These are phyloP conservation scores for Gastrolobium villosum DNA, from an alignment of 306 rosid species.

Conservation along the genomic window DNA sequence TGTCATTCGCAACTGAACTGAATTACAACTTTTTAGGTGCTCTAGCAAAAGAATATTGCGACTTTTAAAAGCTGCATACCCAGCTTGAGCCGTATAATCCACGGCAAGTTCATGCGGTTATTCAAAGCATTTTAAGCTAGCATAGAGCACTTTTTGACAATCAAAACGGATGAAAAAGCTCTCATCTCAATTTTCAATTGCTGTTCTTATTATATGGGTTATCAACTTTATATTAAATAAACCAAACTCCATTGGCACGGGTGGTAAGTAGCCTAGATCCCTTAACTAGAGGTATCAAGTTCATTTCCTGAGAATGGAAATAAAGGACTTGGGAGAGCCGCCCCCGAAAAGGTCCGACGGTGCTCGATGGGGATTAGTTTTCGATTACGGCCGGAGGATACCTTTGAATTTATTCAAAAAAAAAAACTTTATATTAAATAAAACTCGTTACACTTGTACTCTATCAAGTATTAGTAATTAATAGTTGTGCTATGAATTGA, in stretches of 20 bases:
- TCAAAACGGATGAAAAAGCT: slow-evolving; percentile 40
- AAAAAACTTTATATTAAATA: neutral
- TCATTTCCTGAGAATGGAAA: too few relatives aligned
- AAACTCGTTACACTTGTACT: slow-evolving; percentile 15
- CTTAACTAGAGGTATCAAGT: too few relatives aligned
- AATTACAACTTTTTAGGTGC: slow-evolving; percentile 6
- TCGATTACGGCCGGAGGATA: too few relatives aligned
- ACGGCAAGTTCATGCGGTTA: slow-evolving; percentile 48
- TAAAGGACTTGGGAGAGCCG: too few relatives aligned
- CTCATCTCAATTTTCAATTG: slow-evolving; percentile 1
- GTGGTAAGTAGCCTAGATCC: too few relatives aligned
- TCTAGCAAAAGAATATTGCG: neutral
- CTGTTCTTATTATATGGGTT: slow-evolving; percentile 29
- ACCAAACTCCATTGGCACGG: too few relatives aligned
- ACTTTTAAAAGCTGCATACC: slow-evolving; percentile 18
- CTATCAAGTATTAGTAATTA: slow-evolving; percentile 46
- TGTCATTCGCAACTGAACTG: neutral
- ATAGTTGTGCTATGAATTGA: slow-evolving; percentile 54
- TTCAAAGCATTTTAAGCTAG: slow-evolving; percentile 4
- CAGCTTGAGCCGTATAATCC: slow-evolving; percentile 44
- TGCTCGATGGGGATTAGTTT: too few relatives aligned
- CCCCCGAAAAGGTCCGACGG: too few relatives aligned
- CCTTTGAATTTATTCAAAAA: too few relatives aligned
- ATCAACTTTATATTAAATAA: neutral
- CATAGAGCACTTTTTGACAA: slow-evolving; percentile 48